Base-by-base conservation (phyloP, 495 filamentous ascomycete genomes). In the Venustampulla echinocandica region DNA sequence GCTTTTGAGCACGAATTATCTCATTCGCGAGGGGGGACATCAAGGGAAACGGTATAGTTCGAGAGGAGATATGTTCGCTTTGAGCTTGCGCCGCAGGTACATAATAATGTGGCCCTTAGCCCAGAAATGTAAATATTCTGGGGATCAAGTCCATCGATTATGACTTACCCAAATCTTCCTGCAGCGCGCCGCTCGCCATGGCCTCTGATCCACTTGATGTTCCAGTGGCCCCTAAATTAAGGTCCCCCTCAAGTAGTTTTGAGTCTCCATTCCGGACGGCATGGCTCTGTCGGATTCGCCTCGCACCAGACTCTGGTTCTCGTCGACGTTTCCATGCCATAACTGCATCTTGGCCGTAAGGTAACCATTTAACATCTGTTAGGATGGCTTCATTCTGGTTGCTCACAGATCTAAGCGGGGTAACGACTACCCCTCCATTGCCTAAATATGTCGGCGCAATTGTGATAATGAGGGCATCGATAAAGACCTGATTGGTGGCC, bases 361-460 rank as follows among this genome's bases (percentile, higher is more conserved):
- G 77, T 27, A 72, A 68, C 87, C 87, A 95, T 43, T 65, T 71
- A 14, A 87, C 78, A 42, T 80, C 71, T 30, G 66, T 69, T 25
- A 92, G 73, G 64, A 69, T 71, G 33, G 64, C 65, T n/a, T 76
- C 77, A 7, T 74, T 65, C 13, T 61, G 61, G 73, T 75, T 10
- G 71, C 61, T n/a, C 58, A 61, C 39, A 70, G 69, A 2, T 52
- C 57, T 44, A 68, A 72, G 15, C 71, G 70, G 39, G 71, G 66
- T 27, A 82, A 93, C 82, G 4, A 72, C 68, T 17, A 93, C 85
- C 4, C 88, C 86, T 1, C 85, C 85, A 47, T 73, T 66, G 13
- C 89, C 89, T 4, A 95, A 68, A 70, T 85, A 95, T 2, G 77
- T 84, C 2, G 89, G 89, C 2, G 89, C 87, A 52, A 95, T 74